phyloP scores from a whole-genome alignment of 495 filamentous ascomycete species.

The Hapsidospora chrysogenum region DNA sequence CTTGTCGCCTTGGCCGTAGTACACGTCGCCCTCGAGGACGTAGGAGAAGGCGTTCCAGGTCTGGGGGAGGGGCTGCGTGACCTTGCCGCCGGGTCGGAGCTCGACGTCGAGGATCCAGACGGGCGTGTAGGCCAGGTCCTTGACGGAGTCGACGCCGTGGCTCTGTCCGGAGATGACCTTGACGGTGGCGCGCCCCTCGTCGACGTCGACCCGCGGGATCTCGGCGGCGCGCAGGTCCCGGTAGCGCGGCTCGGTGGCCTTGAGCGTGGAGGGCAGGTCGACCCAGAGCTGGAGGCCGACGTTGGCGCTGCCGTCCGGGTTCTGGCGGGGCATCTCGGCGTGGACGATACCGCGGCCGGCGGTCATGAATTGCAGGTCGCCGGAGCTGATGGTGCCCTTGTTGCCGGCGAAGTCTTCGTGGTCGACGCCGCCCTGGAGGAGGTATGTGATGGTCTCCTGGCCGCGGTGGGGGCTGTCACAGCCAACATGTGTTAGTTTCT shows the following conservation, averaged over 20 bases:
- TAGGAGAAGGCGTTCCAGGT: constrained; percentile 92
- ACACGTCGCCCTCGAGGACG: constrained; percentile 49
- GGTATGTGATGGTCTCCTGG: constrained; percentile 79
- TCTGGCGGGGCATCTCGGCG: constrained; percentile 86
- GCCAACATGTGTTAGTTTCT: constrained; percentile 2
- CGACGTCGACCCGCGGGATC: constrained; percentile 52
- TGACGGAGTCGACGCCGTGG: constrained; percentile 68
- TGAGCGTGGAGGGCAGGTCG: constrained; percentile 67
- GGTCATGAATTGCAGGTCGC: constrained; percentile 96
- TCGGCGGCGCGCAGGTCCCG: constrained; percentile 63
- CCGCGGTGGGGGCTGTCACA: constrained; percentile 21
- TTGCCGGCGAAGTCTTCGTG: constrained; percentile 94
- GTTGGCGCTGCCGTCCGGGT: constrained; percentile 57
- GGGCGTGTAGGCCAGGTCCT: constrained; percentile 86
- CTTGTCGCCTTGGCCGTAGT: constrained; percentile 44
- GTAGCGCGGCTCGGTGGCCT: constrained; percentile 81
- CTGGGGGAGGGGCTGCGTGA: constrained; percentile 55
- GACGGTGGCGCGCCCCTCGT: constrained; percentile 56
- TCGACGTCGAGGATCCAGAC: constrained; percentile 84
- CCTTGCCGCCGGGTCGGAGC: constrained; percentile 60
- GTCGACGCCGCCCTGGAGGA: constrained; percentile 69
- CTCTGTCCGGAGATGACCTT: constrained; percentile 81
- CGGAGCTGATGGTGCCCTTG: constrained; percentile 65
- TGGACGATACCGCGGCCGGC: constrained; percentile 88
- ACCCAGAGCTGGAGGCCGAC: constrained; percentile 93